These are phyloP conservation scores for Ramaria rubella DNA, from an alignment of 768 basidiomycete genomes.

Conservation along the genomic window DNA sequence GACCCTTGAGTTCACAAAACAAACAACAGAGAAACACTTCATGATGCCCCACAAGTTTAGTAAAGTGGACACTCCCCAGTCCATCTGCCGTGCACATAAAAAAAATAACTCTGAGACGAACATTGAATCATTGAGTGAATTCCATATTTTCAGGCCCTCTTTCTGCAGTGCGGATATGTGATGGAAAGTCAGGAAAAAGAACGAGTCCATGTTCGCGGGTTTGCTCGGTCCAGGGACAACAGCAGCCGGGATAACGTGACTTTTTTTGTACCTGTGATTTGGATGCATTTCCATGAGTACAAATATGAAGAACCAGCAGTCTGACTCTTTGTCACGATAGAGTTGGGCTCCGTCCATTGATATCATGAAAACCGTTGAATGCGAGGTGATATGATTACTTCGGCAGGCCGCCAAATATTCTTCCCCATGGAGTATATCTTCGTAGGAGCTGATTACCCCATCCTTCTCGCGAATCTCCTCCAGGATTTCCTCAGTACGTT, in stretches of 20 bases:
- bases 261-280: slow-evolving; percentile 25
- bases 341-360: slow-evolving; percentile 39
- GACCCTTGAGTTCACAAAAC: slow-evolving; percentile 25
- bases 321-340: slow-evolving; percentile 34
- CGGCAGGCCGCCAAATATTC: slow-evolving; percentile 23
- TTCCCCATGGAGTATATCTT: slow-evolving; percentile 27
- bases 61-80: slow-evolving; percentile 26
- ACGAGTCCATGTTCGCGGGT: slow-evolving; percentile 28
- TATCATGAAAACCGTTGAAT: slow-evolving; percentile 31
- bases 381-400: slow-evolving; percentile 13
- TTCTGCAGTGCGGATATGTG: slow-evolving; percentile 28
- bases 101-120: slow-evolving; percentile 17
- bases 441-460: slow-evolving; percentile 11
- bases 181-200: slow-evolving; percentile 23
- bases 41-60: slow-evolving; percentile 31
- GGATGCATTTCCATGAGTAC: slow-evolving; percentile 24
- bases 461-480: slow-evolving; percentile 17
- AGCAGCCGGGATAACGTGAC: slow-evolving; percentile 25
- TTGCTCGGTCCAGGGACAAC: slow-evolving; percentile 31
- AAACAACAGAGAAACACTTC: slow-evolving; percentile 27
- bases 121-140: slow-evolving; percentile 16
- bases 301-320: slow-evolving; percentile 40
- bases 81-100: slow-evolving; percentile 30
- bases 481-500: slow-evolving; percentile 15
- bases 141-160: slow-evolving; percentile 29